Percentiles rank a stretch among this genome's conserved stretches.
Evolutionary conservation across 2,329 filamentous ascomycete genomes (phyloP).

Genomic region (Ophiocordyceps camponoti-saundersi): DNA sequence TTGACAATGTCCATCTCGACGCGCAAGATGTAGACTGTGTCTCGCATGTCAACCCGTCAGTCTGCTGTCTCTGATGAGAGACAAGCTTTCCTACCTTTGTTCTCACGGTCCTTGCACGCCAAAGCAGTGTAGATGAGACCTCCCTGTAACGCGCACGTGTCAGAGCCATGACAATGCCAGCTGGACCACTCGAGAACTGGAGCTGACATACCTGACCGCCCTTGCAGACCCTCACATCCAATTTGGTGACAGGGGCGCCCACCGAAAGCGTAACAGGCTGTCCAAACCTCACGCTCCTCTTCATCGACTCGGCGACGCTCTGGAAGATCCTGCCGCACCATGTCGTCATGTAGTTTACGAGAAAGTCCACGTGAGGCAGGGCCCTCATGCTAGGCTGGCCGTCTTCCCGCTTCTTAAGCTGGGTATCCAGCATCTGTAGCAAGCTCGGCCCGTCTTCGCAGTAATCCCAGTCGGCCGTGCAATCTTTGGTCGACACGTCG

Average conservation of each 20-base stretch:
- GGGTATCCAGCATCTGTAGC: constrained; percentile 29
- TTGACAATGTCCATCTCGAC: constrained; percentile 34
- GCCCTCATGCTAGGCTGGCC: constrained; percentile 29
- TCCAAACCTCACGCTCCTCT: constrained; percentile 51
- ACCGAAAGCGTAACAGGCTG: constrained; percentile 29
- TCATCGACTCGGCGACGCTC: constrained; percentile 52
- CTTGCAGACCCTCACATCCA: constrained; percentile 41
- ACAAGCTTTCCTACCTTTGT: constrained; percentile 15
- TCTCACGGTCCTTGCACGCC: constrained; percentile 17
- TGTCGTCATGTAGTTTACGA: constrained; percentile 39
- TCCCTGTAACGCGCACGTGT: not conserved
- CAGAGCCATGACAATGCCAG: not conserved
- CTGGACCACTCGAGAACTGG: not conserved
- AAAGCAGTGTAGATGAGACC: constrained; percentile 21
- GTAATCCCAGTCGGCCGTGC: constrained; percentile 25
- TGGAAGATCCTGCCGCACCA: constrained; percentile 47
- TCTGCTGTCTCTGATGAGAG: not conserved
- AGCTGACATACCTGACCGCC: constrained; percentile 13
- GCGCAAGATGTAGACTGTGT: constrained; percentile 39
- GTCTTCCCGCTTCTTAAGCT: constrained; percentile 27
- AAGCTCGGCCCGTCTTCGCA: constrained; percentile 27
- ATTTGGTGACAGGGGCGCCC: constrained; percentile 25
- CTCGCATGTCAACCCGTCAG: not conserved
- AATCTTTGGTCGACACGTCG: constrained; percentile 30
- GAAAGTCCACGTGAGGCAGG: constrained; percentile 43